Evolutionary conservation across 176 grass and related monocot species (phyloP), one percentile per base, ranked within the genome.

Genomic region (Oryza australiensis): DNA sequence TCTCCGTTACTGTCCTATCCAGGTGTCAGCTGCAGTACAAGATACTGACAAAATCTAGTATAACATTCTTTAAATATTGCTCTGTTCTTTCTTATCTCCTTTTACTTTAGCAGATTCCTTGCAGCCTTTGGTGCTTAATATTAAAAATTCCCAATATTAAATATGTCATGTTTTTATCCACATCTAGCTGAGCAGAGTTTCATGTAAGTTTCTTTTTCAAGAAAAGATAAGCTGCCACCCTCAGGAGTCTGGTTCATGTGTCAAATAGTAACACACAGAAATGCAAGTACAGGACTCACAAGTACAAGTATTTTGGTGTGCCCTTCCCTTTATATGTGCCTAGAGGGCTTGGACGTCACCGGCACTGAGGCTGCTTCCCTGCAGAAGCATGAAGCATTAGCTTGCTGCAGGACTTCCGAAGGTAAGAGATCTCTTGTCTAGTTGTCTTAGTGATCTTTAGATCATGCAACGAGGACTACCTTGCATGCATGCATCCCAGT

Each of bases 71-170:
- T 75, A 66, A 29, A 28, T 77, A 48, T 33, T 22, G 26, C 24
- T 62, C 24, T 62, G 38, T 74, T 74, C 37, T 80, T 59, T 27
- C 40, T 41, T 75, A 37, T 69, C 22, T 75, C 13, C 30, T 22
- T 66, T n/a, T 42, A 80, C 13, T 70, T 43, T 60, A 76, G 72
- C 38, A 87, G 49, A 87, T 87, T 87, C 85, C 55, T 51, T 71
- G 26, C 49, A 70, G 40, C 51, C 68, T 86, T 76, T 69, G 37
- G 27, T 74, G 64, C 69, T 74, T 20, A 43, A 12, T 40, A 59
- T 24, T 74, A 33, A 35, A 55, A 66, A 16, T 53, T 65, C 24
- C 20, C 55, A 63, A 48, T 55, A 64, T 40, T 30, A 77, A 12
- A 57, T 23, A 27, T 80, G 66, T 0, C 33, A 29, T 71, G 14